These are phyloP conservation scores for Salix viminalis DNA, from an alignment of 345 rosid genomes.

Conservation along the genomic window DNA sequence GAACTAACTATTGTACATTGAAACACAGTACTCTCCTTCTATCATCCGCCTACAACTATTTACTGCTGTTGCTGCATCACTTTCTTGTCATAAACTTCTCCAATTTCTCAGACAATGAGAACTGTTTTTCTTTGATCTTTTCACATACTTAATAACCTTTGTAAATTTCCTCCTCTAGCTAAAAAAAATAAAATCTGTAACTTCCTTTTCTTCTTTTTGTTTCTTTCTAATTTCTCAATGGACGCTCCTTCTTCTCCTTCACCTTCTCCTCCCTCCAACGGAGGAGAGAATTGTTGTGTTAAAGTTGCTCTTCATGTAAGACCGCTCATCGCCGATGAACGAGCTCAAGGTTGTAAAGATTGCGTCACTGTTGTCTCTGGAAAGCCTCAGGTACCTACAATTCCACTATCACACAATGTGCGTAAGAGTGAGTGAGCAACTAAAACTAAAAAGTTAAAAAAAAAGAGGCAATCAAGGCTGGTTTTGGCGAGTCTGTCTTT, in stretches of 20 bases:
- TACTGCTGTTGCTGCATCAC: slow-evolving; percentile 28
- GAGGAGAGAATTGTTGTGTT: slow-evolving; percentile 81
- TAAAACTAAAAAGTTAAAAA: not conserved
- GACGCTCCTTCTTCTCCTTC: slow-evolving; percentile 23
- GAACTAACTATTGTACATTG: not conserved
- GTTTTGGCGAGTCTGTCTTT: not conserved
- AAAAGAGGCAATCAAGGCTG: not conserved
- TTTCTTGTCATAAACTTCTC: slow-evolving; percentile 34
- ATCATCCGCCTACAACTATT: not conserved
- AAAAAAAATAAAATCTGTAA: not conserved
- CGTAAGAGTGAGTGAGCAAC: not conserved
- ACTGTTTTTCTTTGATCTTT: slow-evolving; percentile 19
- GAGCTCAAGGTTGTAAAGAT: slow-evolving; percentile 87
- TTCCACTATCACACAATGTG: not conserved
- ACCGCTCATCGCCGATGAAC: slow-evolving; percentile 91
- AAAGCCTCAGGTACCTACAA: slow-evolving; percentile 82
- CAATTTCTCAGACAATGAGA: slow-evolving; percentile 33
- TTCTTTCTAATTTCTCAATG: slow-evolving; percentile 11
- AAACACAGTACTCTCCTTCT: not conserved
- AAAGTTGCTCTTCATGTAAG: slow-evolving; percentile 96
- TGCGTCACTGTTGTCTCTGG: slow-evolving; percentile 82
- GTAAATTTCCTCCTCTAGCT: not conserved
- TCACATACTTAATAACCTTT: not conserved
- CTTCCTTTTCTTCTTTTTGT: not conserved
- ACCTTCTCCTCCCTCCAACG: slow-evolving; percentile 32